These are phyloP conservation scores for Pseudopithomyces chartarum DNA, from an alignment of 2,329 filamentous ascomycete genomes.

Conservation along the genomic window DNA sequence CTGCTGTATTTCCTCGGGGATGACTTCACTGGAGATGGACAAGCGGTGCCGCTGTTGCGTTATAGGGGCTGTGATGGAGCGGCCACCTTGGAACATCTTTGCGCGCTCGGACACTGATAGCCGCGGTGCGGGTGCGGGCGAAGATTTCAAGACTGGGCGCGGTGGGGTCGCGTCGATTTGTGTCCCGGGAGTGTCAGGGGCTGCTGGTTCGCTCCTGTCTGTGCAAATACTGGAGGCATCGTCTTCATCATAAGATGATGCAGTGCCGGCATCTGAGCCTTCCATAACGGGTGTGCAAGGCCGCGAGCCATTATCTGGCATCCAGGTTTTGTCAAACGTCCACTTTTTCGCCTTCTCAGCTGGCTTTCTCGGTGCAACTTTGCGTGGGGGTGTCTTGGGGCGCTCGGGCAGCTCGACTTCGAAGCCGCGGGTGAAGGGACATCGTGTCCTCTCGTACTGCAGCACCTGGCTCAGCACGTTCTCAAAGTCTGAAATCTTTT, in stretches of 20 bases:
- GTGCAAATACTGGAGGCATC: slow-evolving; percentile 41
- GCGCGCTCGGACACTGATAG: slow-evolving; percentile 39
- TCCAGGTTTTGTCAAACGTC: slow-evolving; percentile 54
- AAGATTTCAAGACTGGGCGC: slow-evolving; percentile 1
- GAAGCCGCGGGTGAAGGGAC: slow-evolving; percentile 81
- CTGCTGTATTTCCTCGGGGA: slow-evolving; percentile 21
- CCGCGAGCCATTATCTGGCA: slow-evolving; percentile 47
- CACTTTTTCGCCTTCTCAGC: slow-evolving; percentile 59
- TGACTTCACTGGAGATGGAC: slow-evolving; percentile 25
- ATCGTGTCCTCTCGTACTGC: slow-evolving; percentile 85
- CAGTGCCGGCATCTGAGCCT: slow-evolving; percentile 34
- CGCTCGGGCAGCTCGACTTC: slow-evolving; percentile 73
- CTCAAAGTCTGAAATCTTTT: slow-evolving; percentile 70
- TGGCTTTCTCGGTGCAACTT: slow-evolving; percentile 64
- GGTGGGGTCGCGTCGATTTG: slow-evolving; percentile 22
- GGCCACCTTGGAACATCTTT: slow-evolving; percentile 35
- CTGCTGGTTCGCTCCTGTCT: slow-evolving; percentile 32
- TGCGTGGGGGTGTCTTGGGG: slow-evolving; percentile 67
- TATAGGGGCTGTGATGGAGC: slow-evolving; percentile 33
- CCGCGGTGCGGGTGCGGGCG: slow-evolving; percentile 17
- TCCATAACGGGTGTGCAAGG: slow-evolving; percentile 36
- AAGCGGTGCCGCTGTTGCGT: slow-evolving; percentile 10
- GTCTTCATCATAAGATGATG: slow-evolving; percentile 41
- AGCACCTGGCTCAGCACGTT: slow-evolving; percentile 72
- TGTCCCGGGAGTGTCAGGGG: slow-evolving; percentile 27